Evolutionary conservation across 2,329 filamentous ascomycete species (phyloP).

Genomic region (Ophiostoma triangulosporum): DNA sequence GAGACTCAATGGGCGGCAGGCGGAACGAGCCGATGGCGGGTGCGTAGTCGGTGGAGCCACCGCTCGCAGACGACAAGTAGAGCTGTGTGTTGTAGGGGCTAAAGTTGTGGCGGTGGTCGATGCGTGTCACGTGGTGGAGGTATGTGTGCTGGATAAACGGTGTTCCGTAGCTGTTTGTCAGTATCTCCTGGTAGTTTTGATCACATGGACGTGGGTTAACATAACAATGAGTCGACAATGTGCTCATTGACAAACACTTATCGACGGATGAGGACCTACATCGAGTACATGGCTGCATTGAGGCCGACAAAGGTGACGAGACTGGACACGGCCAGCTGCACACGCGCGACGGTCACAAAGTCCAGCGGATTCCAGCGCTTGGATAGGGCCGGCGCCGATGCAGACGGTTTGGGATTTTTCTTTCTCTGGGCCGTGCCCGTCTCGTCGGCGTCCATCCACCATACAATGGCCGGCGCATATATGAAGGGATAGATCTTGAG

Average conservation of each 20-base stretch:
- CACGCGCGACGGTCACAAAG: constrained; percentile 41
- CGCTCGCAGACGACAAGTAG: constrained; percentile 62
- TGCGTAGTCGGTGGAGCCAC: background rate
- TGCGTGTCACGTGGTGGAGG: constrained; percentile 79
- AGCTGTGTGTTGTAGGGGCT: constrained; percentile 89
- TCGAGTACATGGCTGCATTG: constrained; percentile 64
- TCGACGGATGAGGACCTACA: constrained; percentile 34
- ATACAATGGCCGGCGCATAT: constrained; percentile 69
- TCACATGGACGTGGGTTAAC: too few species aligned
- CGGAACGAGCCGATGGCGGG: constrained; percentile 15
- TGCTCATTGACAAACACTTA: too few species aligned
- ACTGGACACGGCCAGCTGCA: constrained; percentile 49
- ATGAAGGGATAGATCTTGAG: constrained; percentile 99
- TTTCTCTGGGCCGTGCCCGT: constrained; percentile 17
- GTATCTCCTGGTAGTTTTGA: constrained; percentile 7
- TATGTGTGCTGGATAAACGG: constrained; percentile 84
- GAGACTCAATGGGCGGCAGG: constrained; percentile 47
- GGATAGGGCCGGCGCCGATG: constrained; percentile 17
- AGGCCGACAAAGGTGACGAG: constrained; percentile 59
- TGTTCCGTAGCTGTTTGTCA: constrained; percentile 49
- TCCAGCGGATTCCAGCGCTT: constrained; percentile 4
- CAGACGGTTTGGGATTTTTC: background rate
- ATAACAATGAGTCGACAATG: too few species aligned
- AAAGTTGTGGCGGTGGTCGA: constrained; percentile 97
- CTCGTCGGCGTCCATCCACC: constrained; percentile 57